Percentiles rank a stretch among this genome's conserved stretches.
phyloP scores from a whole-genome alignment of 192 early-diverging fungal species.

The Mortierella antarctica region DNA sequence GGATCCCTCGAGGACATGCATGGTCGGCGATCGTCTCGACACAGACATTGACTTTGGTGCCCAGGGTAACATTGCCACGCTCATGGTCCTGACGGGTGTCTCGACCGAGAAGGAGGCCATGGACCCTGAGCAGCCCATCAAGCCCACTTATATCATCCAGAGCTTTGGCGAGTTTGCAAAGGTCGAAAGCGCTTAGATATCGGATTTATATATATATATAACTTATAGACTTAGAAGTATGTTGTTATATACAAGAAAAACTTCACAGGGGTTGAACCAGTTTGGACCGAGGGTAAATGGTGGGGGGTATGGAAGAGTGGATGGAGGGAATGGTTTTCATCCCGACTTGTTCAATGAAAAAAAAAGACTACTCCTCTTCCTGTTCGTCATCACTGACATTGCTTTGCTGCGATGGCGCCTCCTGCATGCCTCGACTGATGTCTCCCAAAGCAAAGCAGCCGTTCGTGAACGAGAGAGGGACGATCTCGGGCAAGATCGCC shows the following conservation, averaged over 20 bases:
- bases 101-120: slow-evolving; percentile 52
- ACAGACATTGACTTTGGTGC: slow-evolving; percentile 97
- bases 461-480: slow-evolving; percentile 82
- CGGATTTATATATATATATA: background rate
- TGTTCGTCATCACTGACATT: slow-evolving; percentile 20
- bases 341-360: background rate
- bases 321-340: background rate
- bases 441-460: slow-evolving; percentile 57
- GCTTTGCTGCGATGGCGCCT: background rate
- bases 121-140: slow-evolving; percentile 45
- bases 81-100: slow-evolving; percentile 92
- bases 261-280: too few species aligned
- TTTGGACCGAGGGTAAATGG: too few species aligned
- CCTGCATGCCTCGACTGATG: slow-evolving; percentile 48
- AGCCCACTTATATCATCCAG: slow-evolving; percentile 59
- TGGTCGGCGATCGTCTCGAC: slow-evolving; percentile 97
- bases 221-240: background rate
- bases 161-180: slow-evolving; percentile 59
- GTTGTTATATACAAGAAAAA: background rate
- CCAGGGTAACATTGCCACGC: slow-evolving; percentile 83
- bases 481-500: slow-evolving; percentile 70
- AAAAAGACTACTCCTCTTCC: background rate
- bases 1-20: slow-evolving; percentile 85
- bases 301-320: too few species aligned
- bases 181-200: slow-evolving; percentile 21